These are phyloP conservation scores for Fusarium pseudocircinatum DNA, from an alignment of 2,329 filamentous ascomycete genomes.

Conservation along the genomic window DNA sequence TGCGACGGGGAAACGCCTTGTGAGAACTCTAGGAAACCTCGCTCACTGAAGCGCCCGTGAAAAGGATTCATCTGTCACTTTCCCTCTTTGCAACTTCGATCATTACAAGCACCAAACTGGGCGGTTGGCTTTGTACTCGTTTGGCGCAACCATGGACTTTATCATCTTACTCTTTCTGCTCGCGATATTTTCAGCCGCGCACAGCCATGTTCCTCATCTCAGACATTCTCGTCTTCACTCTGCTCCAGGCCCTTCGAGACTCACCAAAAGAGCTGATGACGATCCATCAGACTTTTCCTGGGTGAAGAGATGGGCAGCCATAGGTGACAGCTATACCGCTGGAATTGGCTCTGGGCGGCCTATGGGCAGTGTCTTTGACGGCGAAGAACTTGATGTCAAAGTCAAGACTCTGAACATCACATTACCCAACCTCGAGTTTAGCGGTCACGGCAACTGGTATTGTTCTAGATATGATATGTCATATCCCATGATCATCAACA, in stretches of 20 bases:
- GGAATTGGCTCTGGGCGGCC: not conserved
- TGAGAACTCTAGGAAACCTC: too few species aligned
- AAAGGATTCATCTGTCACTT: too few species aligned
- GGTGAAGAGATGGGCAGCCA: not conserved
- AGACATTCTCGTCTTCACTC: not conserved
- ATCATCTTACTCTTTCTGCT: too few species aligned
- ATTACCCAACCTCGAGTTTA: not conserved
- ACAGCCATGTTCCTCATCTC: rapidly evolving
- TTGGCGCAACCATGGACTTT: too few species aligned
- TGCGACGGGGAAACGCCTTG: too few species aligned
- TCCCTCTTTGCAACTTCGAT: too few species aligned
- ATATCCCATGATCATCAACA: not conserved
- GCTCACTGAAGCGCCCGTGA: too few species aligned
- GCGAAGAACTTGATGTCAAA: not conserved
- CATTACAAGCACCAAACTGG: too few species aligned
- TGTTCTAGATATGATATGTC: not conserved
- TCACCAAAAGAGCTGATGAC: not conserved
- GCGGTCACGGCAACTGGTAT: not conserved
- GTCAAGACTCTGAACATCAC: rapidly evolving
- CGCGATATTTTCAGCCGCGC: too few species aligned
- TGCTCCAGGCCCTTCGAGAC: rapidly evolving
- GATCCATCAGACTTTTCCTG: not conserved
- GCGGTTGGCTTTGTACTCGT: too few species aligned
- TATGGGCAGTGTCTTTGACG: rapidly evolving
- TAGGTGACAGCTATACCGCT: not conserved